These are phyloP conservation scores for Cajanus cajan DNA, from an alignment of 306 rosid species.

Conservation along the genomic window DNA sequence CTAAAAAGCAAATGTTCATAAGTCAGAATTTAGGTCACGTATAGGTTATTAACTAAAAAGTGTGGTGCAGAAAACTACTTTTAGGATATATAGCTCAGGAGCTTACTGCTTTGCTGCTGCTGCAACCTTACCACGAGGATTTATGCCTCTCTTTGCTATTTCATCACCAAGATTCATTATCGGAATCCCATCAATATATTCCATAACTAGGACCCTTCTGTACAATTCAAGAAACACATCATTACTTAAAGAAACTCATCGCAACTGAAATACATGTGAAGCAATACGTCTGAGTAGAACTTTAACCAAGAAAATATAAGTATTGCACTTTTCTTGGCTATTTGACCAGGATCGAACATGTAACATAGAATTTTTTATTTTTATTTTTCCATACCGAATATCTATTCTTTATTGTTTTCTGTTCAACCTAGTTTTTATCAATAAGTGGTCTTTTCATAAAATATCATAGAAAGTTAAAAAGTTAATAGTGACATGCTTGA, in stretches of 20 bases:
- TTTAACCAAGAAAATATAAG: not conserved
- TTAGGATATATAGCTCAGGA: constrained; percentile 28
- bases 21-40: not conserved
- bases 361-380: constrained; percentile 6
- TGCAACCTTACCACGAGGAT: constrained; percentile 77
- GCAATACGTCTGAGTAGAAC: constrained; percentile 3
- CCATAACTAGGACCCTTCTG: constrained; percentile 93
- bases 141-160: constrained; percentile 84
- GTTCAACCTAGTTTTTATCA: constrained; percentile 7
- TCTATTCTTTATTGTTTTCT: constrained; percentile 3
- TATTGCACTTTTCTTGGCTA: not conserved
- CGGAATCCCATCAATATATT: constrained; percentile 85
- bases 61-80: constrained; percentile 9
- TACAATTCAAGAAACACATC: constrained; percentile 31
- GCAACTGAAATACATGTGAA: constrained; percentile 25
- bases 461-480: not conserved
- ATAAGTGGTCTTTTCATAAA: not conserved
- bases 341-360: not conserved
- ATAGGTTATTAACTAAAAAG: not conserved
- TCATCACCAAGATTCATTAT: constrained; percentile 92
- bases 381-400: not conserved
- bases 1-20: not conserved
- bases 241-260: constrained; percentile 28
- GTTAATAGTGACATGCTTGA: constrained; percentile 7
- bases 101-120: constrained; percentile 85